These are phyloP conservation scores for Amphichorda felina DNA, from an alignment of 2,329 filamentous ascomycete genomes.

Conservation along the genomic window DNA sequence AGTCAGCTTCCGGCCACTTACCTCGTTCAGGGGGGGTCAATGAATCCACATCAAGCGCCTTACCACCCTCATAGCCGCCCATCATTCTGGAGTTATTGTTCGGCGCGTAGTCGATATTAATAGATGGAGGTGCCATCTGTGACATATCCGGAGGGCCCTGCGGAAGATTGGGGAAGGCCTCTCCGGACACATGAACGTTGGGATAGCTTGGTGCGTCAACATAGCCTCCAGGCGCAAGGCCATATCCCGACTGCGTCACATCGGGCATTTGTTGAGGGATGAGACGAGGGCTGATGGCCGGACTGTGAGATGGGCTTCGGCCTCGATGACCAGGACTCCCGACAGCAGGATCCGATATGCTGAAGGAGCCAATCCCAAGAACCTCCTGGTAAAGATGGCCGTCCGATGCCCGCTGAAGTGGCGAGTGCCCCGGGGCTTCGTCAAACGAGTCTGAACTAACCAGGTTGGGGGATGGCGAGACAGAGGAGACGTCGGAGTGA, in stretches of 20 bases:
- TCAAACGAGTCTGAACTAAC: slow-evolving; percentile 72
- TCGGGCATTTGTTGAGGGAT: slow-evolving; percentile 44
- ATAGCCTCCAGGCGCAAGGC: slow-evolving; percentile 28
- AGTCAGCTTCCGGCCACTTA: slow-evolving; percentile 18
- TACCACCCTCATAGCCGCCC: slow-evolving; percentile 33
- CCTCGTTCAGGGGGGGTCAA: slow-evolving; percentile 70
- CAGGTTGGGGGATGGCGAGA: slow-evolving; percentile 72
- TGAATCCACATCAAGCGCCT: slow-evolving; percentile 61
- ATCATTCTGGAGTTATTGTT: slow-evolving; percentile 32
- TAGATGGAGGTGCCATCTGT: slow-evolving; percentile 83
- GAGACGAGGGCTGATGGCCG: slow-evolving; percentile 53
- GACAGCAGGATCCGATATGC: slow-evolving; percentile 58
- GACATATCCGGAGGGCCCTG: slow-evolving; percentile 46
- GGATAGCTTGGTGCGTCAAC: slow-evolving; percentile 19
- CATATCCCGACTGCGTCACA: slow-evolving; percentile 35
- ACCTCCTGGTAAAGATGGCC: slow-evolving; percentile 64
- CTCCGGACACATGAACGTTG: slow-evolving; percentile 23
- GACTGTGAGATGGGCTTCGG: slow-evolving; percentile 68
- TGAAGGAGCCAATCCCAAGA: slow-evolving; percentile 68
- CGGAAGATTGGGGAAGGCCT: slow-evolving; percentile 41
- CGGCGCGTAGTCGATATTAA: slow-evolving; percentile 88
- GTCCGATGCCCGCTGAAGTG: slow-evolving; percentile 66
- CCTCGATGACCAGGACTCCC: slow-evolving; percentile 56
- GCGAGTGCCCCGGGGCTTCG: slow-evolving; percentile 60
- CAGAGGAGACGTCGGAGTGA: slow-evolving; percentile 81